phyloP scores from a whole-genome alignment of 352 stramenopile species.

The Bremia lactucae region DNA sequence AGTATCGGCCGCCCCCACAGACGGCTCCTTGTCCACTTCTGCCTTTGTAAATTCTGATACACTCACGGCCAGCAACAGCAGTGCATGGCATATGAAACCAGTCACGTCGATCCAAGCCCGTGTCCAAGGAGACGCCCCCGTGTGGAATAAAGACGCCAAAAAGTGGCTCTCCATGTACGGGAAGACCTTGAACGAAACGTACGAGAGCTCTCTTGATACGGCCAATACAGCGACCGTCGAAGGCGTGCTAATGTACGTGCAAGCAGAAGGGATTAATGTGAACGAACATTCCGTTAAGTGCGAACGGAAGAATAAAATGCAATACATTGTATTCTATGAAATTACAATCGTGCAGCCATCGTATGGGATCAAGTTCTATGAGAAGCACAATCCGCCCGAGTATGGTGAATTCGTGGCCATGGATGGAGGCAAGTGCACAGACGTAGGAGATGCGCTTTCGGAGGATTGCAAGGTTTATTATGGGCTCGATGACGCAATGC shows the following conservation, averaged over 20 bases:
- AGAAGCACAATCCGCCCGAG: slow-evolving; percentile 27
- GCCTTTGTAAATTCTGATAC: background rate
- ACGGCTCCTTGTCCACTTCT: background rate
- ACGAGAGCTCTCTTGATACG: slow-evolving; percentile 38
- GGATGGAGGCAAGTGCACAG: slow-evolving; percentile 45
- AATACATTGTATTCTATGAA: slow-evolving; percentile 59
- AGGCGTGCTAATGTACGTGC: slow-evolving; percentile 48
- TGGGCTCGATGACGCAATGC: slow-evolving; percentile 24
- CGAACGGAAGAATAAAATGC: slow-evolving; percentile 49
- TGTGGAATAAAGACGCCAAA: slow-evolving; percentile 23
- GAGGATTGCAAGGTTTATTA: slow-evolving; percentile 41
- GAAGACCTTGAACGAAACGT: slow-evolving; percentile 24
- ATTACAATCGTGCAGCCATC: slow-evolving; percentile 33
- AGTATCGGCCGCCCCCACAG: background rate
- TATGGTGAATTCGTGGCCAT: slow-evolving; percentile 45
- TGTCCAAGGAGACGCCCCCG: slow-evolving; percentile 37
- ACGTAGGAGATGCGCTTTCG: slow-evolving; percentile 23
- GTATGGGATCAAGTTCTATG: slow-evolving; percentile 39
- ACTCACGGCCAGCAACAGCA: slow-evolving; percentile 2
- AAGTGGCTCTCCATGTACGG: slow-evolving; percentile 32
- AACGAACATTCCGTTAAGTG: slow-evolving; percentile 32
- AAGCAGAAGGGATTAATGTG: slow-evolving; percentile 52
- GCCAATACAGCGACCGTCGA: slow-evolving; percentile 50
- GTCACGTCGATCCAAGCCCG: slow-evolving; percentile 39
- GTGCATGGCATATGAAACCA: slow-evolving; percentile 15